Conservation (phyloP, 495 filamentous ascomycete genomes). For the Aspergillus hancockii region DNA sequence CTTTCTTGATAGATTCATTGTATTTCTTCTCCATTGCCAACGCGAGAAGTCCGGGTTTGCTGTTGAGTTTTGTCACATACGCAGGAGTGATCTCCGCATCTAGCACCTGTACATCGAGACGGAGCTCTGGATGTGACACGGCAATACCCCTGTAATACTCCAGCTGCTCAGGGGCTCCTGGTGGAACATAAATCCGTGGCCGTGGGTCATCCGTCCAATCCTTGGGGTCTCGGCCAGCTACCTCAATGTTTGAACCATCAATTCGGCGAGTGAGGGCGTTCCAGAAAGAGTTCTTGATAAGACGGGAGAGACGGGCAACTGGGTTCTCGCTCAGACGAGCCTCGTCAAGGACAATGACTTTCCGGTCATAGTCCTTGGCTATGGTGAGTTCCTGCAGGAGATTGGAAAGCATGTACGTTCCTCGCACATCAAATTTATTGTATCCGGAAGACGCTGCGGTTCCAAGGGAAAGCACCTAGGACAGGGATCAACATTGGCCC, state of each 20-base stretch:
- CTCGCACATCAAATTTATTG: conserved; percentile 81
- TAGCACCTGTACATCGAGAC: conserved; percentile 81
- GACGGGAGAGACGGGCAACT: conserved; percentile 76
- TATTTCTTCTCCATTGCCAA: conserved; percentile 78
- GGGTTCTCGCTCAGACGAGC: conserved; percentile 89
- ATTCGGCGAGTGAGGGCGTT: conserved; percentile 81
- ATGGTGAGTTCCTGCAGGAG: conserved; percentile 90
- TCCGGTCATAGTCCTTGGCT: conserved; percentile 80
- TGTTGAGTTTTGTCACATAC: conserved; percentile 71
- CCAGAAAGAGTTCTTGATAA: conserved; percentile 91
- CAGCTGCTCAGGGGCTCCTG: conserved; percentile 80
- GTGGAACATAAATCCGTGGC: conserved; percentile 89
- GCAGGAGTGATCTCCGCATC: conserved; percentile 71
- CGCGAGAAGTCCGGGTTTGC: conserved; percentile 84
- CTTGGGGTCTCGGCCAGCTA: conserved; percentile 84
- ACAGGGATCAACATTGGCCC: background rate
- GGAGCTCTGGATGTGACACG: conserved; percentile 70
- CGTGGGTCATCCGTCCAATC: conserved; percentile 86
- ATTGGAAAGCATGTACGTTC: conserved; percentile 94
- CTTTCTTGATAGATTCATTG: conserved; percentile 64
- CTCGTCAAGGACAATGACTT: conserved; percentile 84
- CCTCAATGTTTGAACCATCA: conserved; percentile 82
- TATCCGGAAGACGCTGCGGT: conserved; percentile 85
- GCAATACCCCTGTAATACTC: conserved; percentile 85
- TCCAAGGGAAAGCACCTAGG: conserved; percentile 72